phyloP scores from a whole-genome alignment of 306 rosid species.

The Vigna reflexopilosa region DNA sequence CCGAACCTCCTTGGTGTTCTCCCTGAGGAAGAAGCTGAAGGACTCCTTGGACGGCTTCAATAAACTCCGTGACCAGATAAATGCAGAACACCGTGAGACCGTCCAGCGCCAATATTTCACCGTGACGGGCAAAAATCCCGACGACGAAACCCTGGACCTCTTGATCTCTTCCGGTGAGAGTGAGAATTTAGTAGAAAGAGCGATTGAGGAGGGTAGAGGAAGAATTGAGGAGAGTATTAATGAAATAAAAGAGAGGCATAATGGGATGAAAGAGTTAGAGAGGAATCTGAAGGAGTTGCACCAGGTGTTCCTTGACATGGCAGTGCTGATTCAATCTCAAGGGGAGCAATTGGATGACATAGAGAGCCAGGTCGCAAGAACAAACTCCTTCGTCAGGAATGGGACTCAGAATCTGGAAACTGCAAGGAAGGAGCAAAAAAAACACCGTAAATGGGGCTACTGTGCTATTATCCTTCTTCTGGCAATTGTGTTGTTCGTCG shows the following conservation, averaged over 20 bases:
- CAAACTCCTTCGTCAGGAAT: slow-evolving; percentile 63
- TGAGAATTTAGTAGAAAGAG: slow-evolving; percentile 85
- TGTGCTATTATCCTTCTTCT: too few relatives aligned
- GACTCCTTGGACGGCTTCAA: slow-evolving; percentile 84
- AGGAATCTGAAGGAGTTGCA: slow-evolving; percentile 83
- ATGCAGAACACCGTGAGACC: slow-evolving; percentile 76
- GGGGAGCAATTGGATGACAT: slow-evolving; percentile 89
- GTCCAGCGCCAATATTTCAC: slow-evolving; percentile 89
- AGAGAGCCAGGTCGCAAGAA: slow-evolving; percentile 73
- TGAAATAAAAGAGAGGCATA: slow-evolving; percentile 93
- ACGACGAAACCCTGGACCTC: slow-evolving; percentile 77
- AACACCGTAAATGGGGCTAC: too few relatives aligned
- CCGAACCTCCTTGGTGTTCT: slow-evolving; percentile 72
- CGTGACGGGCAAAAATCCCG: slow-evolving; percentile 93
- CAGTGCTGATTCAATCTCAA: slow-evolving; percentile 81
- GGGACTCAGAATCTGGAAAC: slow-evolving; percentile 64
- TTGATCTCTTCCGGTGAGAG: slow-evolving; percentile 94
- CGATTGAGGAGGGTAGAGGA: slow-evolving; percentile 87
- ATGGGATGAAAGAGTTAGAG: slow-evolving; percentile 84
- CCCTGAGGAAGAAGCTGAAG: slow-evolving; percentile 83
- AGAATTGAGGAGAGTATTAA: slow-evolving; percentile 75
- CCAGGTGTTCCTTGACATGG: slow-evolving; percentile 95
- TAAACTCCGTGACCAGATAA: slow-evolving; percentile 52
- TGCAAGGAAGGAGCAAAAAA: slow-evolving; percentile 69
- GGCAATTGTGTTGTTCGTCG: too few relatives aligned